Evolutionary conservation across 176 grass and related monocot species (phyloP).

Genomic region (Cocos nucifera): DNA sequence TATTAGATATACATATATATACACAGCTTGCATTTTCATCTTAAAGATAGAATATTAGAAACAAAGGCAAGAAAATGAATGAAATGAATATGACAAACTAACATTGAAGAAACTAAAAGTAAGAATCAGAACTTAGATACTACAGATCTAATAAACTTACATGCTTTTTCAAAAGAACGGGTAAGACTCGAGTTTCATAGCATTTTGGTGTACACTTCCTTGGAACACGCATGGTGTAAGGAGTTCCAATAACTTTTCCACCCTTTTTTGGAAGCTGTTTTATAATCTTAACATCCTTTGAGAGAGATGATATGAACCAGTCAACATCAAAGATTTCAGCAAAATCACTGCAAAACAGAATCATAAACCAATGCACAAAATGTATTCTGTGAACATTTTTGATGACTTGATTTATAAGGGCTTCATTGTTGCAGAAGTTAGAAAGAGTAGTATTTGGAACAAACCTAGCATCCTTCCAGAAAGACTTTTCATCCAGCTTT

Average conservation of each 20-base stretch:
- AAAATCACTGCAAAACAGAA: constrained; percentile 65
- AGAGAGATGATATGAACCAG: constrained; percentile 73
- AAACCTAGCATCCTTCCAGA: constrained; percentile 98
- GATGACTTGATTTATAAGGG: no score
- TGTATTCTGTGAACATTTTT: no score
- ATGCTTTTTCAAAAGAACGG: constrained; percentile 83
- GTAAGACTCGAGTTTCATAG: constrained; percentile 86
- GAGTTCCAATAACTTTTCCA: constrained; percentile 40
- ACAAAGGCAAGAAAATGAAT: no score
- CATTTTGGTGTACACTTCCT: constrained; percentile 79
- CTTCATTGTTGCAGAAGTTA: no score
- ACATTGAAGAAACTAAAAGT: no score
- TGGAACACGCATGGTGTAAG: constrained; percentile 83
- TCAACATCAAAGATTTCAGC: constrained; percentile 66
- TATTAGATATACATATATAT: no score
- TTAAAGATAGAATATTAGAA: no score
- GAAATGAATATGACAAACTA: no score
- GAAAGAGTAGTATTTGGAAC: not conserved
- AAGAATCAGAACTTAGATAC: no score
- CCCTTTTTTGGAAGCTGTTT: constrained; percentile 64
- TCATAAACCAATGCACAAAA: constrained; percentile 28
- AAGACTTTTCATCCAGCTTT: constrained; percentile 81
- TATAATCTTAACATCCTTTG: constrained; percentile 82
- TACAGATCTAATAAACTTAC: constrained; percentile 35
- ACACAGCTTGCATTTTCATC: no score